Evolutionary conservation across 495 filamentous ascomycete genomes (phyloP).

Genomic region (Bathelium albidoporum): DNA sequence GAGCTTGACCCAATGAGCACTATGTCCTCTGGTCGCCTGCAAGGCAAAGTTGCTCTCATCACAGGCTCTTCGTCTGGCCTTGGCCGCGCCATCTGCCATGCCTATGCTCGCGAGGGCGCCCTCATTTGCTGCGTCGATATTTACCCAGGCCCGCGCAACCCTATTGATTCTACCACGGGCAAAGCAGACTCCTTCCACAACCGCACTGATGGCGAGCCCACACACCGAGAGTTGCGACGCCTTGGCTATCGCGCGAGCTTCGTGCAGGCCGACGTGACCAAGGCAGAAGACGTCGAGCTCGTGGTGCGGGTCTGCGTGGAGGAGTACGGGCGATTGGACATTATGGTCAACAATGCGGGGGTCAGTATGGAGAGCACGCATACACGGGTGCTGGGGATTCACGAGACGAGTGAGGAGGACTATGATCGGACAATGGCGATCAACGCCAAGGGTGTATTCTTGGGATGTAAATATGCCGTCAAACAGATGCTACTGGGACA

Average conservation of each 20-base stretch:
- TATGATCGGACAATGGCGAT: constrained; percentile 67
- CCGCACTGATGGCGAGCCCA: constrained; percentile 13
- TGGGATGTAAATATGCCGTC: constrained; percentile 42
- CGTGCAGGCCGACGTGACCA: constrained; percentile 31
- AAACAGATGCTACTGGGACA: constrained; percentile 43
- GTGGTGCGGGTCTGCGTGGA: constrained; percentile 33
- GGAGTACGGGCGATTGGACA: constrained; percentile 39
- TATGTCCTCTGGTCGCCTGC: constrained; percentile 19
- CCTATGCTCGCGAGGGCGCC: constrained; percentile 27
- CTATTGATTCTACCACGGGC: constrained; percentile 9
- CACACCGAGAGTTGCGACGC: constrained; percentile 14
- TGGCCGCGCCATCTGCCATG: constrained; percentile 27
- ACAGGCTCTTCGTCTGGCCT: constrained; percentile 28
- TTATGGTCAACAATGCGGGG: constrained; percentile 49
- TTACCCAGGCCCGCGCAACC: constrained; percentile 16
- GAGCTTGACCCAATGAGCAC: background rate
- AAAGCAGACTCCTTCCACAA: constrained; percentile 18
- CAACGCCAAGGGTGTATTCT: constrained; percentile 52
- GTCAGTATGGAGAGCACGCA: constrained; percentile 24
- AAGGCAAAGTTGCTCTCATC: constrained; percentile 26
- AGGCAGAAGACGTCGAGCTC: constrained; percentile 28
- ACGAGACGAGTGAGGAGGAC: constrained; percentile 32
- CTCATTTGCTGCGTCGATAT: constrained; percentile 25
- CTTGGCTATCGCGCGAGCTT: constrained; percentile 26
- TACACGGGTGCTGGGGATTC: constrained; percentile 22